Percentiles rank a stretch among this genome's conserved stretches.
phyloP scores from a whole-genome alignment of 1,284 basidiomycete species.

The Naganishia cerealis region DNA sequence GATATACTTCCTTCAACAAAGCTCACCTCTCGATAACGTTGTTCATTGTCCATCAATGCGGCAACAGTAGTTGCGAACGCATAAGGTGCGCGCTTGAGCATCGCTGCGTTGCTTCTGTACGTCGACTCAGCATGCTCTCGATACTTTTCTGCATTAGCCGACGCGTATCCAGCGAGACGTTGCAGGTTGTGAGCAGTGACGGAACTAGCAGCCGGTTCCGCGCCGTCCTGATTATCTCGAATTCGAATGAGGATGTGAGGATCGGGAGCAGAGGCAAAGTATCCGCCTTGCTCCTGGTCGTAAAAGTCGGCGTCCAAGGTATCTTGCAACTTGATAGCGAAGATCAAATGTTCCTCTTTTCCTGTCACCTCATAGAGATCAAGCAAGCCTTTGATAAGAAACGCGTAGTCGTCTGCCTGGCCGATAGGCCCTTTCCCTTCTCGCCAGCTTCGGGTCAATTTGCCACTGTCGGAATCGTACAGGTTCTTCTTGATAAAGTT shows the following conservation, averaged over 20 bases:
- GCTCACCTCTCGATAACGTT: constrained; percentile 42
- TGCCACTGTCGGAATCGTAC: constrained; percentile 38
- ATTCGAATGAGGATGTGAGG: constrained; percentile 55
- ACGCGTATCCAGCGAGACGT: constrained; percentile 51
- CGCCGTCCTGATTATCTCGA: constrained; percentile 51
- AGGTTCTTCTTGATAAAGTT: constrained; percentile 41
- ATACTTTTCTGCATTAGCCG: constrained; percentile 40
- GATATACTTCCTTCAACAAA: background rate
- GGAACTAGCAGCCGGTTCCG: constrained; percentile 56
- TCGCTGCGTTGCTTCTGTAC: constrained; percentile 42
- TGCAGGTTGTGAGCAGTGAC: constrained; percentile 55
- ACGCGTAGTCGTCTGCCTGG: constrained; percentile 51
- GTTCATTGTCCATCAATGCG: constrained; percentile 42
- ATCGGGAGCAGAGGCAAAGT: constrained; percentile 55
- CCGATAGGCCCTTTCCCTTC: constrained; percentile 48
- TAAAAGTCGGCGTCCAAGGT: constrained; percentile 57
- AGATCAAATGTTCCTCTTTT: constrained; percentile 49
- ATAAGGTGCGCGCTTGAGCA: constrained; percentile 42
- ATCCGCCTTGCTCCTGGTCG: constrained; percentile 55
- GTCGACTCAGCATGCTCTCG: constrained; percentile 33
- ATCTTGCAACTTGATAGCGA: constrained; percentile 54
- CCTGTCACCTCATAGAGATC: constrained; percentile 56
- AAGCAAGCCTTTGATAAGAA: constrained; percentile 46
- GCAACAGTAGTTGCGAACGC: constrained; percentile 44
- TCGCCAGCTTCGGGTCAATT: constrained; percentile 44